Conservation (phyloP, 2,329 filamentous ascomycete genomes). For the Epichloe coenophiala region DNA sequence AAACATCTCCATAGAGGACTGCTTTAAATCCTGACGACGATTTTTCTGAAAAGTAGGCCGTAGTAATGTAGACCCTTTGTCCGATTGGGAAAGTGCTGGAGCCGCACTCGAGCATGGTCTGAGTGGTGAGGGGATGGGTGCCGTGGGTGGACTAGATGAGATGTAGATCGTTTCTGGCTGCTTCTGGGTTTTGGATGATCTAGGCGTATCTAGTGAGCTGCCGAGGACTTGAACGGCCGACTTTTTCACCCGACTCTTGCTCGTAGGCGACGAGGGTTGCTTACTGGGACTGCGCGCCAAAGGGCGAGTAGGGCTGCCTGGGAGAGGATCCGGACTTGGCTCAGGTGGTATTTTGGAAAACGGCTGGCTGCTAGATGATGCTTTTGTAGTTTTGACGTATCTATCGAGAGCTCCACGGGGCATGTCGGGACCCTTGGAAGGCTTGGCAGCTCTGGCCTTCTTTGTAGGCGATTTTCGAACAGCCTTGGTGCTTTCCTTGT, state of each 20-base stretch:
- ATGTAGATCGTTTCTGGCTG: conserved; percentile 28
- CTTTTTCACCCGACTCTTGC: conserved; percentile 10
- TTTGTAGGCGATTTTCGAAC: conserved; percentile 13
- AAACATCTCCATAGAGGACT: conserved; percentile 21
- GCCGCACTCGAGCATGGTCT: conserved; percentile 4
- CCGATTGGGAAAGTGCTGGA: conserved; percentile 5
- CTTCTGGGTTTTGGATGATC: conserved; percentile 14
- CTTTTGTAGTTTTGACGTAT: conserved; percentile 29
- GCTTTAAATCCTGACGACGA: conserved; percentile 16
- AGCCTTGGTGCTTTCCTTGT: conserved; percentile 9
- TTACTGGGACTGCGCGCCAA: conserved; percentile 18
- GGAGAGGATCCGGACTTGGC: conserved; percentile 4
- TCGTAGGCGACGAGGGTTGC: conserved; percentile 17
- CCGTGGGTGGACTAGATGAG: conserved; percentile 27
- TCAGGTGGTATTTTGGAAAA: neutral
- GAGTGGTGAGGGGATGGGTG: conserved; percentile 10
- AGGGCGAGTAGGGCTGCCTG: neutral
- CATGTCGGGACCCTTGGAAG: conserved; percentile 10
- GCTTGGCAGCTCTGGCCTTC: conserved; percentile 7
- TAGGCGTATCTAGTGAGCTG: conserved; percentile 30
- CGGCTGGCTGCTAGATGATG: neutral
- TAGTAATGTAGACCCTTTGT: conserved; percentile 13
- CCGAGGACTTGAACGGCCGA: conserved; percentile 24
- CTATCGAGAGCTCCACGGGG: conserved; percentile 24
- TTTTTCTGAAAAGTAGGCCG: conserved; percentile 10